Evolutionary conservation across 2,329 filamentous ascomycete genomes (phyloP).

Genomic region (Colletotrichum graminicola): DNA sequence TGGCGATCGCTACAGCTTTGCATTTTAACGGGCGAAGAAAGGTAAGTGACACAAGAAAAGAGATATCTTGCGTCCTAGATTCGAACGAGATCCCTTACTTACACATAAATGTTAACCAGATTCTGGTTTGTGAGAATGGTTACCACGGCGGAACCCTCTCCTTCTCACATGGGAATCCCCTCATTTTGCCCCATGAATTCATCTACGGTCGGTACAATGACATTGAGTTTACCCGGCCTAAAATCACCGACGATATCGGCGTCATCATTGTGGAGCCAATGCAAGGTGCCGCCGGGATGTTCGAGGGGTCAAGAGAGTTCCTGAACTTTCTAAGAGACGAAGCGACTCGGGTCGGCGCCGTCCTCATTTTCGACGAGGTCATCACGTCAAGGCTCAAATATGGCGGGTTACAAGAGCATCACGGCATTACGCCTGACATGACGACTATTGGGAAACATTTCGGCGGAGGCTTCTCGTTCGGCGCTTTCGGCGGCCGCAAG

Average conservation of each 20-base stretch:
- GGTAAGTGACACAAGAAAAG: constrained; percentile 45
- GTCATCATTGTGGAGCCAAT: constrained; percentile 76
- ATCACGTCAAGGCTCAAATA: constrained; percentile 73
- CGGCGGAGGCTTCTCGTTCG: constrained; percentile 75
- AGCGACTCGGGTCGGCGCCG: constrained; percentile 53
- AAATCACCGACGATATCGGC: constrained; percentile 63
- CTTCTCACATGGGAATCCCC: constrained; percentile 52
- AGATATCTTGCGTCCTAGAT: background rate
- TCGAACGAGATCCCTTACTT: background rate
- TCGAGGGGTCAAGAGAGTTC: constrained; percentile 64
- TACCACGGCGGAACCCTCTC: constrained; percentile 64
- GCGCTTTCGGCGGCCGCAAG: constrained; percentile 72
- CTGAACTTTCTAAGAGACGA: constrained; percentile 37
- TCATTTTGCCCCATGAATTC: constrained; percentile 66
- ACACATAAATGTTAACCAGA: constrained; percentile 2
- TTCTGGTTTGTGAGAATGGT: constrained; percentile 61
- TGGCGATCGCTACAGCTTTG: constrained; percentile 68
- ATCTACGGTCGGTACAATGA: constrained; percentile 74
- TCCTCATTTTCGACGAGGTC: constrained; percentile 79
- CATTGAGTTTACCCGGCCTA: constrained; percentile 56
- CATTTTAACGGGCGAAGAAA: constrained; percentile 59
- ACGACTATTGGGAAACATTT: constrained; percentile 76
- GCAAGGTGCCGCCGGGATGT: constrained; percentile 72
- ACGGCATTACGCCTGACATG: constrained; percentile 68
- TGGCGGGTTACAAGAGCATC: constrained; percentile 60